These are phyloP conservation scores for Xylariaceae sp. DNA, from an alignment of 2,329 filamentous ascomycete genomes.

Conservation along the genomic window DNA sequence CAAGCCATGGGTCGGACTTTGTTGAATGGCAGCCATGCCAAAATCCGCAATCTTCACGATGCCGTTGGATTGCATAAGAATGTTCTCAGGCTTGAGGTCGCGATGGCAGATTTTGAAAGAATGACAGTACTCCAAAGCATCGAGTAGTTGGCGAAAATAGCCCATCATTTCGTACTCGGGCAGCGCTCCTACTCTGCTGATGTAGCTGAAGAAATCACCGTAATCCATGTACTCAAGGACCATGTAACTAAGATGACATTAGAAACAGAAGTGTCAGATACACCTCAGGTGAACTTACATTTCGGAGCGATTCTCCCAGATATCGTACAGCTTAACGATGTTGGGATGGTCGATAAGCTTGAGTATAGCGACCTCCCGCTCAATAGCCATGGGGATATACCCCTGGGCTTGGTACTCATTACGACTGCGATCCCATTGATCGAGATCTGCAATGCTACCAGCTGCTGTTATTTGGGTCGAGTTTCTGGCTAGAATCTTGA, in stretches of 20 bases:
- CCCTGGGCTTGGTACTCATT: conserved; percentile 59
- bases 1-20: conserved; percentile 74
- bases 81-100: conserved; percentile 96
- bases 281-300: conserved; percentile 60
- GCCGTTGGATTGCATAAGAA: conserved; percentile 72
- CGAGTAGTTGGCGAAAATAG: conserved; percentile 91
- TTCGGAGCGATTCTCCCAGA: conserved; percentile 95
- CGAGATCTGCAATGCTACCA: conserved; percentile 79
- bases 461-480: conserved; percentile 79
- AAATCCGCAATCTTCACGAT: conserved; percentile 96
- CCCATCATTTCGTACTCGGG: conserved; percentile 76
- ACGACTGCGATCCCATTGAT: conserved; percentile 64
- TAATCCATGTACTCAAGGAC: conserved; percentile 87
- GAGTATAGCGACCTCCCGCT: conserved; percentile 94
- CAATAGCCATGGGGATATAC: conserved; percentile 81
- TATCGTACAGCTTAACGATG: conserved; percentile 90
- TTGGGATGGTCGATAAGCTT: conserved; percentile 94
- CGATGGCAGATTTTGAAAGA: conserved; percentile 93
- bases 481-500: conserved; percentile 91
- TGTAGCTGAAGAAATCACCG: conserved; percentile 81
- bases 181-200: conserved; percentile 70
- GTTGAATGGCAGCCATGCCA: conserved; percentile 90
- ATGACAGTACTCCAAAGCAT: conserved; percentile 88
- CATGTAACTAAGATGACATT: conserved; percentile 66
- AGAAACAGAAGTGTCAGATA: conserved; percentile 18